Conservation (phyloP, 2,329 filamentous ascomycete genomes). For the Colletotrichum lindemuthianum region DNA sequence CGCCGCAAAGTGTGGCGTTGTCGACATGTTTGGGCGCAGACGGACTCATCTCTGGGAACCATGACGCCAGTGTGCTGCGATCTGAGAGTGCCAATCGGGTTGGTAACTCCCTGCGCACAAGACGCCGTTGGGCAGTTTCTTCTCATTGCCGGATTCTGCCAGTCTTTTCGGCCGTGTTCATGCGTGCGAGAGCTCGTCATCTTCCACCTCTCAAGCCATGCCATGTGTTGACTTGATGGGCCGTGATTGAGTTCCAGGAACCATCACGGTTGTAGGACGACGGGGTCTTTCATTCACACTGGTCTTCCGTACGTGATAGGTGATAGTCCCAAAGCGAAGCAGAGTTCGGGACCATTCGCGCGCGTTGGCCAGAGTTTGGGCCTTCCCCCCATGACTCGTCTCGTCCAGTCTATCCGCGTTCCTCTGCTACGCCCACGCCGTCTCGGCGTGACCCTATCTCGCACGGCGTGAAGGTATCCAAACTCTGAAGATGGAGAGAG, state of each 20-base stretch:
- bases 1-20: neutral
- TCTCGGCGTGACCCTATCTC: constrained; percentile 33
- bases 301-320: neutral
- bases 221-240: constrained; percentile 1
- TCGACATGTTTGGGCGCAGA: constrained; percentile 3
- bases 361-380: constrained; percentile 19
- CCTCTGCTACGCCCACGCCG: constrained; percentile 29
- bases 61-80: constrained; percentile 16
- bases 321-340: neutral
- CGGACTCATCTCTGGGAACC: constrained; percentile 9
- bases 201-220: constrained; percentile 3
- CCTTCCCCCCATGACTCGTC: constrained; percentile 24
- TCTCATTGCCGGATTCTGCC: too few species aligned
- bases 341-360: neutral
- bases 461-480: constrained; percentile 28
- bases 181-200: constrained; percentile 14
- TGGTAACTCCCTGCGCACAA: too few species aligned
- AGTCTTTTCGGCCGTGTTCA: too few species aligned
- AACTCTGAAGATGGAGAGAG: constrained; percentile 6
- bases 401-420: constrained; percentile 9
- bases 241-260: constrained; percentile 26
- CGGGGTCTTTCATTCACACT: constrained; percentile 11
- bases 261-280: constrained; percentile 18
- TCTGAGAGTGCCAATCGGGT: constrained; percentile 11
- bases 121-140: too few species aligned